Base-by-base conservation (phyloP, 2,329 filamentous ascomycete genomes). In the Penicillium capsulatum region DNA sequence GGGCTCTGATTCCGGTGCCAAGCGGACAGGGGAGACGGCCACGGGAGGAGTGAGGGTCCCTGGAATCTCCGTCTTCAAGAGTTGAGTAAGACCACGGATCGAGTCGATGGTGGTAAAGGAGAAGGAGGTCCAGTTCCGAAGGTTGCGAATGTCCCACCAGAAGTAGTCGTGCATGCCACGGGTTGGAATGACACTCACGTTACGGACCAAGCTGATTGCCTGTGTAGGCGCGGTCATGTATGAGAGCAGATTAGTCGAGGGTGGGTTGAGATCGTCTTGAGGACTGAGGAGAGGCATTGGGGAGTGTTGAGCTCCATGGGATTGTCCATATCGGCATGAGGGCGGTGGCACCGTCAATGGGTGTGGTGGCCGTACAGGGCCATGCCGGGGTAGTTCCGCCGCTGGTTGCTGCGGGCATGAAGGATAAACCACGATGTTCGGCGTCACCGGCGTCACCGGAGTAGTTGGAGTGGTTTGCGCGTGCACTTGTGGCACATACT, bases 101-200 rank as follows among this genome's bases (percentile, higher is more conserved):
- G 79, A 72, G 51, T 83, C 75, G 60, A 96, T 82, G 41, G 82
- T 80, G 38, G 74, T 65, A 8, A 86, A 71, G 50, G 79, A 86
- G 76, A 96, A 96, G 53, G 80, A 77, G 36, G 77, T 77, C 91
- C 91, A 96, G 46, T 81, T 77, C 47, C 86, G 81, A 51, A 96
- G 74, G 61, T 94, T 91, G 53, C 91, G 85, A 42, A 94, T 77
- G 58, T 97, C 91, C 86, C 88, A 96, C 91, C 91, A 97, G 66
- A 91, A 95, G 70, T 94, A 82, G 63, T 83, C 87, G 55, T 83
- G 66, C 75, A 77, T 57, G 75, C 81, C 62, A 80, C 85, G 48
- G 73, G 79, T 57, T 74, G 72, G 49, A 68, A 81, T 61, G 60
- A 84, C 82, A 44, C 84, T 86, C 51, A 91, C 79, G 51, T 83